These are phyloP conservation scores for Carpinus viminea DNA, from an alignment of 306 rosid genomes.

Conservation along the genomic window DNA sequence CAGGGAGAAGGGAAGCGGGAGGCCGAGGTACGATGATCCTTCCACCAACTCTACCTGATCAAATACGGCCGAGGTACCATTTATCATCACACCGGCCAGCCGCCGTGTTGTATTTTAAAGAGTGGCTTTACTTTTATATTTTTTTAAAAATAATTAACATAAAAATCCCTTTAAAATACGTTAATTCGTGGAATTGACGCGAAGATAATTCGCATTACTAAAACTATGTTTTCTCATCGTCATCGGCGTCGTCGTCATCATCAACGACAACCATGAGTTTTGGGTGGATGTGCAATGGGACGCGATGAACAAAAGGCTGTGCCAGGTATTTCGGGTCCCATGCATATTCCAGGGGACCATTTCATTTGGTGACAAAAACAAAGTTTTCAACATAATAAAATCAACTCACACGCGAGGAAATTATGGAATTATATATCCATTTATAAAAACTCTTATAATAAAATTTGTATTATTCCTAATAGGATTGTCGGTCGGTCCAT, in stretches of 20 bases:
- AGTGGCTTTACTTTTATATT: too few species aligned
- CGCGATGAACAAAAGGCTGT: constrained; percentile 24
- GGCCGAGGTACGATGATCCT: constrained; percentile 77
- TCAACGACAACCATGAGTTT: background rate
- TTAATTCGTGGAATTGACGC: too few species aligned
- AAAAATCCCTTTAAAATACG: too few species aligned
- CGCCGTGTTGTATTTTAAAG: too few species aligned
- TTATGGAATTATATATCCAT: constrained; percentile 15
- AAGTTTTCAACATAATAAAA: background rate
- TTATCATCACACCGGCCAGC: too few species aligned
- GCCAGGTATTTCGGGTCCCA: background rate
- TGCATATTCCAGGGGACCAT: background rate
- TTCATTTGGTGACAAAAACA: background rate
- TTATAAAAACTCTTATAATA: too few species aligned
- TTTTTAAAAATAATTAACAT: too few species aligned
- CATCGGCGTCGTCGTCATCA: too few species aligned
- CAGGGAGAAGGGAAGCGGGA: constrained; percentile 68
- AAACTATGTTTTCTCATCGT: too few species aligned
- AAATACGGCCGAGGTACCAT: background rate
- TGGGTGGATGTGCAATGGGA: constrained; percentile 39
- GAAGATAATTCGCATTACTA: too few species aligned
- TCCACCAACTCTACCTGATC: constrained; percentile 75
- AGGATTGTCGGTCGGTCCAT: too few species aligned
- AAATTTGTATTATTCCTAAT: too few species aligned
- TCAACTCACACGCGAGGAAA: background rate